Percentiles rank a stretch among this genome's conserved stretches.
These are phyloP conservation scores for Irpex rosettiformis DNA, from an alignment of 1,284 basidiomycete genomes.

Conservation along the genomic window DNA sequence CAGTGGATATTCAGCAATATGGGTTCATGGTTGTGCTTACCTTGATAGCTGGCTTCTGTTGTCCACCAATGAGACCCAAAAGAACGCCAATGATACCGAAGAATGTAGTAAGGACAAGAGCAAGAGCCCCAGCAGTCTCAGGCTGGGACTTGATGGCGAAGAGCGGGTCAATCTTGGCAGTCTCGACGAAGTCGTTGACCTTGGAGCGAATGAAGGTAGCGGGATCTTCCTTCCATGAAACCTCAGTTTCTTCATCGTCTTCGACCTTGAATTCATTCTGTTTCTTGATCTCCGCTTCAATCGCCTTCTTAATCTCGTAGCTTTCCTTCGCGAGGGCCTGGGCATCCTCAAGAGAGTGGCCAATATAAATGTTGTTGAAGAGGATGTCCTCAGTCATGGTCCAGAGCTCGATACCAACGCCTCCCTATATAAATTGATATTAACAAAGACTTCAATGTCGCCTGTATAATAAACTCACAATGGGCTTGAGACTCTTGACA, in stretches of 20 bases:
- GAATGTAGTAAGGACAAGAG: conserved; percentile 69
- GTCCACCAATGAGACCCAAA: conserved; percentile 73
- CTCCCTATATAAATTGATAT: conserved; percentile 50
- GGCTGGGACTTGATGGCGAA: conserved; percentile 78
- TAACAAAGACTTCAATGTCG: neutral
- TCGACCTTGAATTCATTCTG: conserved; percentile 26
- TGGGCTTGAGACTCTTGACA: conserved; percentile 79
- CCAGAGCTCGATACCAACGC: conserved; percentile 97
- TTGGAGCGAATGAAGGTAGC: conserved; percentile 77
- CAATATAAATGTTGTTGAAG: conserved; percentile 93
- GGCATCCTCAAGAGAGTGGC: conserved; percentile 83
- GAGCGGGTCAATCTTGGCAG: conserved; percentile 70
- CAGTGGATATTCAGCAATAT: neutral
- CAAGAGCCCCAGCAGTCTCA: conserved; percentile 78
- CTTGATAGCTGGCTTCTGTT: conserved; percentile 69
- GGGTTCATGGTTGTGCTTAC: conserved; percentile 21
- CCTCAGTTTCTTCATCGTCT: conserved; percentile 51
- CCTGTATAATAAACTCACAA: conserved; percentile 45
- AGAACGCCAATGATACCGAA: conserved; percentile 81
- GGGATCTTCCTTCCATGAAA: conserved; percentile 69
- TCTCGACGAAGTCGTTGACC: conserved; percentile 70
- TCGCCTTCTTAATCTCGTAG: conserved; percentile 77
- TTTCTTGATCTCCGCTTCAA: conserved; percentile 59
- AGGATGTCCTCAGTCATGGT: conserved; percentile 98
- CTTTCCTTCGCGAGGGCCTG: conserved; percentile 80